A percentile compares a stretch with the other conserved stretches of the same genome.
These are phyloP conservation scores for Crucihimalaya himalaica DNA, from an alignment of 345 rosid genomes.

Conservation along the genomic window DNA sequence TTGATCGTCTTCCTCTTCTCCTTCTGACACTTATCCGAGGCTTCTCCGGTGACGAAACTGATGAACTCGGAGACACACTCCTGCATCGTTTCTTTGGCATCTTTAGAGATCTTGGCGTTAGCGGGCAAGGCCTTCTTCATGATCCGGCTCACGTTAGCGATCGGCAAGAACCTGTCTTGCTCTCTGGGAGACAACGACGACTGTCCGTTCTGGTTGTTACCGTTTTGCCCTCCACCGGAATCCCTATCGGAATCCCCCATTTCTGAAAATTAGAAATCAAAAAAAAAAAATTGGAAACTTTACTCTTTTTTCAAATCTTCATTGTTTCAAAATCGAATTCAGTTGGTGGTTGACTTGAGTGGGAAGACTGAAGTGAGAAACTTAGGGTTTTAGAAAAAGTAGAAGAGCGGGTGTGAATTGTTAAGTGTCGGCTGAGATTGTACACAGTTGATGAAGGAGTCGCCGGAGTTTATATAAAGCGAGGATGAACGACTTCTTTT, in stretches of 20 bases:
- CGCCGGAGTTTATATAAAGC: constrained; percentile 39
- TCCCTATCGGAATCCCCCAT: constrained; percentile 81
- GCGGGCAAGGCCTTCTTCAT: constrained; percentile 80
- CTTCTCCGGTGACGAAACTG: constrained; percentile 77
- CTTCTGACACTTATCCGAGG: constrained; percentile 76
- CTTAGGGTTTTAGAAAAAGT: constrained; percentile 45
- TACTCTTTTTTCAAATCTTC: constrained; percentile 29
- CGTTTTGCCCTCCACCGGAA: constrained; percentile 54
- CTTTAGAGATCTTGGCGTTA: constrained; percentile 76
- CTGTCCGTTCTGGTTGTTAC: constrained; percentile 42
- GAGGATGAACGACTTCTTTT: constrained; percentile 35
- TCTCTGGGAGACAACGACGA: constrained; percentile 52
- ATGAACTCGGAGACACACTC: constrained; percentile 87
- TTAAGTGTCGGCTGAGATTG: constrained; percentile 34
- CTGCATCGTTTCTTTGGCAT: constrained; percentile 76
- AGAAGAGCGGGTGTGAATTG: neutral
- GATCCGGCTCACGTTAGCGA: constrained; percentile 78
- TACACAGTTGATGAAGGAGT: constrained; percentile 36
- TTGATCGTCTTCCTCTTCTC: constrained; percentile 83
- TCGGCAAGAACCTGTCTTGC: constrained; percentile 73
- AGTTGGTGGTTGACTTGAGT: constrained; percentile 25
- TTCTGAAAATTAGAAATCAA: constrained; percentile 1
- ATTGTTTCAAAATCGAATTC: neutral
- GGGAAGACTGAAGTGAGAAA: constrained; percentile 1
- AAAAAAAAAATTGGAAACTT: constrained; percentile 14